Percentiles rank a stretch among this genome's conserved stretches.
These are phyloP conservation scores for Penstemon barbatus DNA, from an alignment of 257 asterid species.

Conservation along the genomic window DNA sequence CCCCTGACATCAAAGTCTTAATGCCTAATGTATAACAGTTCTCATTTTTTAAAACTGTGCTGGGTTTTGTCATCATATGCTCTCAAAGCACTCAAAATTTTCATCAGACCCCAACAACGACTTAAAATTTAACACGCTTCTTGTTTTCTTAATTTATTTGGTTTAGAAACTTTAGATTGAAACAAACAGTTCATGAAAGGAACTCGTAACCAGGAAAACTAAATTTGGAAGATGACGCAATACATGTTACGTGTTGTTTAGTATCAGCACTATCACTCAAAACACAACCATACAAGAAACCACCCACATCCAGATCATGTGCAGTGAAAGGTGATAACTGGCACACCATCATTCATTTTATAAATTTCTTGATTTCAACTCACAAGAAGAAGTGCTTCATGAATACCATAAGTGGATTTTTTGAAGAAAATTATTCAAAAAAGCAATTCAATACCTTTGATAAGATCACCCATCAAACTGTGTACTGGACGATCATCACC, in stretches of 20 bases:
- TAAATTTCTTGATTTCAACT: background rate
- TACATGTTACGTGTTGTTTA: slow-evolving; percentile 7
- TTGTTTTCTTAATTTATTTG: background rate
- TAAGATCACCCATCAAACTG: slow-evolving; percentile 95
- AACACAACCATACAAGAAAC: slow-evolving; percentile 23
- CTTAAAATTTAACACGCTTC: slow-evolving; percentile 3
- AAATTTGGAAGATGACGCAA: slow-evolving; percentile 6
- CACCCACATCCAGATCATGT: slow-evolving; percentile 5
- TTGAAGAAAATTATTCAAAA: slow-evolving; percentile 1
- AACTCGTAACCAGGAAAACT: slow-evolving; percentile 4
- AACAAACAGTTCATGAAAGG: background rate
- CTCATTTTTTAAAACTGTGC: too few relatives aligned
- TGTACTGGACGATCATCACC: slow-evolving; percentile 90
- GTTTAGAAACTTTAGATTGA: too few relatives aligned
- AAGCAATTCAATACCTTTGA: slow-evolving; percentile 62
- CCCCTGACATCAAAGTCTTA: too few relatives aligned
- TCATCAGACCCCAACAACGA: background rate
- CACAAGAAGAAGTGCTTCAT: background rate
- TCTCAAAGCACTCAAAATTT: slow-evolving; percentile 15
- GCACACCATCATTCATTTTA: slow-evolving; percentile 10
- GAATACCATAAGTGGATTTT: slow-evolving; percentile 22
- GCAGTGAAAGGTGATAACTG: slow-evolving; percentile 16
- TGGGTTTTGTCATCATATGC: background rate
- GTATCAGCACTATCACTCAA: slow-evolving; percentile 18
- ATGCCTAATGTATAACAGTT: too few relatives aligned